Evolutionary conservation across 805 yeast species (phyloP), one percentile per base, ranked within the genome.

Genomic region (Kuraishia capsulata): DNA sequence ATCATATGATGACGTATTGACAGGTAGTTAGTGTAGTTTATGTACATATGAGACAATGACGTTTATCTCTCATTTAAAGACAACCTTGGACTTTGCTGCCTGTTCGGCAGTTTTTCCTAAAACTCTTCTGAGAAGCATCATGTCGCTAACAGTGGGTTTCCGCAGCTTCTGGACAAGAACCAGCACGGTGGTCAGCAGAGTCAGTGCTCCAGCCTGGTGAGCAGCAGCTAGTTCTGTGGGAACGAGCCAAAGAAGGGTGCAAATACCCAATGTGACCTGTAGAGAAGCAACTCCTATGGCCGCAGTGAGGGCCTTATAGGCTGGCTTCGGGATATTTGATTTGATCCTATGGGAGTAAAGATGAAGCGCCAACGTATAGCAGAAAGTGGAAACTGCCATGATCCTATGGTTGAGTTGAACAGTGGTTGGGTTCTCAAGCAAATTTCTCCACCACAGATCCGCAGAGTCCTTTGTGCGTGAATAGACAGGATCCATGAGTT

Each of bases 171-270:
- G 67, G 9, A 76, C 71, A 39, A 78, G 62, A 9, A 81, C 67
- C 42, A 90, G 65, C n/a, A 87, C 73, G 13, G 83, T 69, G 0
- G 98, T 89, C 49, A 92, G 66, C 36, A 92, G 67, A 0, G 94
- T 95, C 49, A 92, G 64, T 1, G 97, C 95, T 48, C 97, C 97
- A 6, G 96, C 96, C 66, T 92, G 99, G 57, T 92, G 99, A 4
- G 88, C 76, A 3, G 97, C 94, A 2, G 96, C 99, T 35, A 90
- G 62, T 23, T 95, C 85, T 19, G 84, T 78, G 21, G 99, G 99
- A 18, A 92, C 97, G 39, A 89, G 68, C 57, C 85, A 89, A 18
- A 89, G 57, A 48, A 92, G 68, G 1, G 98, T 92, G 23, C 78
- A 63, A 38, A 92, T 86, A 39, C 99, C 99, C 33, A 92, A 66